Percentiles rank a stretch among this genome's conserved stretches.
phyloP scores from a whole-genome alignment of 208 protist genomes.

The Wallacemonas sp. region DNA sequence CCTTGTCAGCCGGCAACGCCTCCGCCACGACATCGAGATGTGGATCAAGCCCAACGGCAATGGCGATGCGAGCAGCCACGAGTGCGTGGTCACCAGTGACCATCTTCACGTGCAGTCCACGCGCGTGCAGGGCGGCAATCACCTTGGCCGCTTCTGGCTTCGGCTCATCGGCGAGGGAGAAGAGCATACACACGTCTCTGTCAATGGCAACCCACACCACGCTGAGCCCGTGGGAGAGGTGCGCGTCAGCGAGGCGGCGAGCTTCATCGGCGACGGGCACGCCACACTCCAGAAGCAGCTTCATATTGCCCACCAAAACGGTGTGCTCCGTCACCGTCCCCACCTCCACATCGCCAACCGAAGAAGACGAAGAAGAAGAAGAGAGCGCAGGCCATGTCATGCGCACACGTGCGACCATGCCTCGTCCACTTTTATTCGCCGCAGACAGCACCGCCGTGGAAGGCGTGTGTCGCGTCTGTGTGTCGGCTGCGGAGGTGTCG shows the following conservation, averaged over 20 bases:
- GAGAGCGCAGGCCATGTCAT: too few relatives aligned
- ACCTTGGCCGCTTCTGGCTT: slow-evolving; percentile 85
- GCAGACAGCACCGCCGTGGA: slow-evolving; percentile 28
- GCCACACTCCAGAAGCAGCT: slow-evolving; percentile 36
- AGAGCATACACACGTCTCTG: slow-evolving; percentile 32
- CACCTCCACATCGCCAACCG: background rate
- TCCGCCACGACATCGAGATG: slow-evolving; percentile 68
- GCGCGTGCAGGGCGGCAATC: slow-evolving; percentile 56
- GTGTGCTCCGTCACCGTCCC: background rate
- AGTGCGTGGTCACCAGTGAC: slow-evolving; percentile 82
- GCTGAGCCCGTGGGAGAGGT: slow-evolving; percentile 43
- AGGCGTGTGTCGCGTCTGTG: too few relatives aligned
- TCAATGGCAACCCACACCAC: slow-evolving; percentile 85
- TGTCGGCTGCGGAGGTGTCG: too few relatives aligned
- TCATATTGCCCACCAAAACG: slow-evolving; percentile 83
- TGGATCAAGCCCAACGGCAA: slow-evolving; percentile 70
- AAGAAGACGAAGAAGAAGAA: background rate
- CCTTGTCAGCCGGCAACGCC: slow-evolving; percentile 84
- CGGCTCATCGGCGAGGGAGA: slow-evolving; percentile 83
- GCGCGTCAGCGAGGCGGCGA: slow-evolving; percentile 23
- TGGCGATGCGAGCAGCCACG: slow-evolving; percentile 63
- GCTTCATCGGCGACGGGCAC: slow-evolving; percentile 35
- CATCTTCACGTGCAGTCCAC: slow-evolving; percentile 60
- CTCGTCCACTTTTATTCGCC: slow-evolving; percentile 48
- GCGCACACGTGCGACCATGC: slow-evolving; percentile 46